Evolutionary conservation across 805 yeast species (phyloP).

Genomic region (Nakazawaea ernobii): DNA sequence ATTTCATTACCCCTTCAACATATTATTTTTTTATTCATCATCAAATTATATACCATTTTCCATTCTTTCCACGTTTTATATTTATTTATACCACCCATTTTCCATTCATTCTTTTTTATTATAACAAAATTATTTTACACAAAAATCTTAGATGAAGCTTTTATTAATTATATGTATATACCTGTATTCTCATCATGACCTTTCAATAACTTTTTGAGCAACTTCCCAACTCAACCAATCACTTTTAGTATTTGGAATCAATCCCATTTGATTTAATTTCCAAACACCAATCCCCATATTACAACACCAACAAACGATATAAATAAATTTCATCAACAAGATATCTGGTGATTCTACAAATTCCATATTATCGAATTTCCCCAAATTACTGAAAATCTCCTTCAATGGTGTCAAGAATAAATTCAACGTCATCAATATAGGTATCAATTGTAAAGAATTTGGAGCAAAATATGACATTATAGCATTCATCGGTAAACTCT

Average conservation of each 20-base stretch:
- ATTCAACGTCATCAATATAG: slow-evolving; percentile 86
- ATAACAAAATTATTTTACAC: neutral
- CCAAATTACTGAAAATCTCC: slow-evolving; percentile 55
- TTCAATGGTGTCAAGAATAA: slow-evolving; percentile 71
- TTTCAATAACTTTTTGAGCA: slow-evolving; percentile 23
- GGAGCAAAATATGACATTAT: slow-evolving; percentile 94
- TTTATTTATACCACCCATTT: neutral
- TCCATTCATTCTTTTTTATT: neutral
- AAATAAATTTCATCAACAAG: slow-evolving; percentile 20
- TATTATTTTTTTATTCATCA: no score
- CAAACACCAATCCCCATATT: slow-evolving; percentile 73
- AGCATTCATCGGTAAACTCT: slow-evolving; percentile 80
- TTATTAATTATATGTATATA: neutral
- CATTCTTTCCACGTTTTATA: neutral
- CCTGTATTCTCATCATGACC: neutral
- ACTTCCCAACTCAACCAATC: slow-evolving; percentile 92
- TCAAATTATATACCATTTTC: neutral
- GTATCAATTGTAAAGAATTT: slow-evolving; percentile 79
- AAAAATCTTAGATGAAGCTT: neutral
- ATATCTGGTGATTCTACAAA: slow-evolving; percentile 15
- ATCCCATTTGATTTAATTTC: slow-evolving; percentile 83
- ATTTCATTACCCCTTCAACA: neutral
- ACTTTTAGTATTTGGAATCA: slow-evolving; percentile 78
- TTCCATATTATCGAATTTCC: slow-evolving; percentile 37
- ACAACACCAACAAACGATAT: slow-evolving; percentile 36